These are phyloP conservation scores for Cronartium quercuum DNA, from an alignment of 1,284 basidiomycete species.

Conservation along the genomic window DNA sequence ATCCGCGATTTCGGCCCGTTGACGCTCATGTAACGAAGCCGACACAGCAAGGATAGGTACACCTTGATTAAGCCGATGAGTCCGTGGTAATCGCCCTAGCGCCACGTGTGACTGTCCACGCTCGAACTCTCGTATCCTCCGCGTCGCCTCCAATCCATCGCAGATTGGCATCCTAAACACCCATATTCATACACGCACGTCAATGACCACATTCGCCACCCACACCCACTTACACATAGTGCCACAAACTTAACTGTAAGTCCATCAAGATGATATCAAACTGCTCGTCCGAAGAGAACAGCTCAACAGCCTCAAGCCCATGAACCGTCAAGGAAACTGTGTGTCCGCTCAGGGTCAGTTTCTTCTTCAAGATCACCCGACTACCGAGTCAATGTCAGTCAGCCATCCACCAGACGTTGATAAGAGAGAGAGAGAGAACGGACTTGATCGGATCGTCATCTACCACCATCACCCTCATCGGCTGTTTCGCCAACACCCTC, in stretches of 20 bases:
- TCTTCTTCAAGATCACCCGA: constrained; percentile 45
- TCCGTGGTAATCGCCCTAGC: constrained; percentile 43
- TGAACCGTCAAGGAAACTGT: constrained; percentile 45
- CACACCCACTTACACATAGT: background rate
- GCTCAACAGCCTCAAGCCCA: constrained; percentile 45
- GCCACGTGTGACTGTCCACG: constrained; percentile 37
- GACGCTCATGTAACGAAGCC: constrained; percentile 64
- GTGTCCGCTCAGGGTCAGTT: constrained; percentile 45
- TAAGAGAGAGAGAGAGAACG: background rate
- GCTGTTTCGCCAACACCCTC: constrained; percentile 2
- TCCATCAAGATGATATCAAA: constrained; percentile 39
- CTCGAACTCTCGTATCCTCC: constrained; percentile 44
- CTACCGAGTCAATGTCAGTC: background rate
- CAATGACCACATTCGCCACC: constrained; percentile 44
- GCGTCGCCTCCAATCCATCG: constrained; percentile 44
- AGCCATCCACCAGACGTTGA: background rate
- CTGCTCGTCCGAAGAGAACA: constrained; percentile 41
- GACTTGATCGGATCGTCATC: constrained; percentile 37
- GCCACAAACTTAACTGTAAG: constrained; percentile 30
- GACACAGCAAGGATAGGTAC: constrained; percentile 79
- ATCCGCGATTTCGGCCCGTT: constrained; percentile 57
- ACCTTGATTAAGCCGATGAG: constrained; percentile 60
- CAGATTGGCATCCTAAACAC: constrained; percentile 43
- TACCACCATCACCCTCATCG: constrained; percentile 36
- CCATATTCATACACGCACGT: constrained; percentile 18